Conservation (phyloP, 1,284 basidiomycete genomes). For the Ceratobasidium theobromae region DNA sequence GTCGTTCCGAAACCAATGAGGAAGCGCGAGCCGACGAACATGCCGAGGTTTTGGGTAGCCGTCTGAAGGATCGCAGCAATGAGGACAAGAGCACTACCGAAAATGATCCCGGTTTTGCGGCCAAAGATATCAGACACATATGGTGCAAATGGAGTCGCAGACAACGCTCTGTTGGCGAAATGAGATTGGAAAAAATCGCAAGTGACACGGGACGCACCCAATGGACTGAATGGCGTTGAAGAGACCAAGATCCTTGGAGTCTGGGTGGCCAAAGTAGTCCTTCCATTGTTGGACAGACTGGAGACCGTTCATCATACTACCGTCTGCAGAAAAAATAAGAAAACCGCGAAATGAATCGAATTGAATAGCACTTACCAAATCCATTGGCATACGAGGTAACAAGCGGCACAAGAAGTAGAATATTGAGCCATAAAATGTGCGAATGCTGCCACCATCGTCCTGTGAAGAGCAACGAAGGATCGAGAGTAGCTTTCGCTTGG, state of each 20-base stretch:
- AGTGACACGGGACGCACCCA: slow-evolving; percentile 17
- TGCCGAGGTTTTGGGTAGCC: slow-evolving; percentile 67
- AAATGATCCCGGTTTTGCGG: slow-evolving; percentile 40
- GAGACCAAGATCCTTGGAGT: slow-evolving; percentile 53
- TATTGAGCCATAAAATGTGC: slow-evolving; percentile 35
- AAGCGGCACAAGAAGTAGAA: slow-evolving; percentile 43
- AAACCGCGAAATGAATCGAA: background rate
- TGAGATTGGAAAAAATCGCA: background rate
- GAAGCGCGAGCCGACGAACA: slow-evolving; percentile 78
- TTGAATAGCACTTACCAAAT: slow-evolving; percentile 55
- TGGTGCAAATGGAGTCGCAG: slow-evolving; percentile 37
- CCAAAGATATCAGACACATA: slow-evolving; percentile 42
- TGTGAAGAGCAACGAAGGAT: slow-evolving; percentile 26
- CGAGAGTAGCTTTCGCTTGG: background rate
- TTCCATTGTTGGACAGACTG: slow-evolving; percentile 35
- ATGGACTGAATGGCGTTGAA: slow-evolving; percentile 72
- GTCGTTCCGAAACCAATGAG: slow-evolving; percentile 78
- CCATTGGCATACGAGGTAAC: slow-evolving; percentile 76
- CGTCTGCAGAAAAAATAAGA: slow-evolving; percentile 14
- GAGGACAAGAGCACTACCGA: slow-evolving; percentile 50
- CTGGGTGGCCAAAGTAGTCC: slow-evolving; percentile 35
- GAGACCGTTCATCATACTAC: slow-evolving; percentile 40
- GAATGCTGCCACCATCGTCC: slow-evolving; percentile 36
- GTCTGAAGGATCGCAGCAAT: slow-evolving; percentile 65
- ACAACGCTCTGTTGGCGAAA: slow-evolving; percentile 9